These are phyloP conservation scores for Eragrostis curvula DNA, from an alignment of 176 grass and related monocot species.

Conservation along the genomic window DNA sequence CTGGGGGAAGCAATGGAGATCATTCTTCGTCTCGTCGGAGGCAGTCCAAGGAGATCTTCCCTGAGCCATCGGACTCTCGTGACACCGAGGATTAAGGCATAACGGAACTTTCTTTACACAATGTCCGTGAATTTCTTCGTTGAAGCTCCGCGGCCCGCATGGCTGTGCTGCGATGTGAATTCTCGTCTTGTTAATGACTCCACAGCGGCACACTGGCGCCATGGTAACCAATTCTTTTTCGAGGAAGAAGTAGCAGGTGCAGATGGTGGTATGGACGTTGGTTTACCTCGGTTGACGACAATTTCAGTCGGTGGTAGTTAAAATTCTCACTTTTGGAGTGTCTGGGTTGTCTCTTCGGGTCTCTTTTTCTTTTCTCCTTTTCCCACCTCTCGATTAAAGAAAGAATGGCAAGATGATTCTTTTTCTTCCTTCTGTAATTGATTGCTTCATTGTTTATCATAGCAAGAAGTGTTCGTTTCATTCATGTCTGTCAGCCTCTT, in stretches of 20 bases:
- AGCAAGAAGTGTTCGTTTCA: conserved; percentile 50
- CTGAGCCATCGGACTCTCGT: conserved; percentile 73
- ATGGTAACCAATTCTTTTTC: conserved; percentile 43
- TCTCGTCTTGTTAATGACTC: conserved; percentile 23
- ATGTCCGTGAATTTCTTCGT: neutral
- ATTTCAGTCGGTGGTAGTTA: conserved; percentile 20
- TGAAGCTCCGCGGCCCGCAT: conserved; percentile 34
- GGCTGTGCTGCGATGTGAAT: conserved; percentile 24
- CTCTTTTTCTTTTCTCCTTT: conserved; percentile 33
- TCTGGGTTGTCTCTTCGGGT: neutral
- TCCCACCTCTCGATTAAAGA: conserved; percentile 44
- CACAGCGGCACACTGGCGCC: conserved; percentile 27
- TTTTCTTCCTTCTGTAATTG: conserved; percentile 61
- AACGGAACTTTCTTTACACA: neutral
- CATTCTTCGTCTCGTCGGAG: conserved; percentile 79
- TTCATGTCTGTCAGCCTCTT: neutral
- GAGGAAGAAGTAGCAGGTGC: conserved; percentile 8
- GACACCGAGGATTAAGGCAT: conserved; percentile 75
- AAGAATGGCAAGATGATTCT: conserved; percentile 57
- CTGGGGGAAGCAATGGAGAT: conserved; percentile 87
- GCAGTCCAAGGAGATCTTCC: conserved; percentile 82
- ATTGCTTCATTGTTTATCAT: conserved; percentile 74
- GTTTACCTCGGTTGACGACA: conserved; percentile 37
- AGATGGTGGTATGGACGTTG: conserved; percentile 31
- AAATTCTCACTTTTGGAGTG: conserved; percentile 12